A percentile compares a stretch with the other conserved stretches of the same genome.
Evolutionary conservation across 371 early-diverging fungal species (phyloP).

Genomic region (Apophysomyces elegans): DNA sequence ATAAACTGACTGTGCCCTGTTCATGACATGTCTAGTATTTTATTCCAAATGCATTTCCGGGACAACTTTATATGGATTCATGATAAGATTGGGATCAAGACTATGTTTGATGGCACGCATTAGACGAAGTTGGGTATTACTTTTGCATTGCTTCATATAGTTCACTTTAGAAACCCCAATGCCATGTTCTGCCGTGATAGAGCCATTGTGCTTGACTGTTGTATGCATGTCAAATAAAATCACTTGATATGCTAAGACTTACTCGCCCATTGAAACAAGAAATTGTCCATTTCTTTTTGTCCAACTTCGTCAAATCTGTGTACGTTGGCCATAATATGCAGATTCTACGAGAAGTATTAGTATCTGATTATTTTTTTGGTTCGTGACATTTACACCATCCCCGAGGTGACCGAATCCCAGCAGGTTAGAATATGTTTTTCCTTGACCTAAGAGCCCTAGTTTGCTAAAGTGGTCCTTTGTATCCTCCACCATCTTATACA

Average conservation of each 20-base stretch:
- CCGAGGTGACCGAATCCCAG: constrained; percentile 82
- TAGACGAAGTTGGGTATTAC: constrained; percentile 43
- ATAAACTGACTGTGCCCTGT: too few species aligned
- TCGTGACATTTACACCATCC: constrained; percentile 43
- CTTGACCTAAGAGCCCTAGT: constrained; percentile 45
- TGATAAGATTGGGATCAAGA: constrained; percentile 67
- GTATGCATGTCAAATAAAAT: background rate
- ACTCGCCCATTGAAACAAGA: constrained; percentile 70
- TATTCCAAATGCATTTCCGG: constrained; percentile 17
- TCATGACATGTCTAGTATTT: background rate
- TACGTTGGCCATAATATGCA: constrained; percentile 82
- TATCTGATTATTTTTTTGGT: background rate
- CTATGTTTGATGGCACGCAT: constrained; percentile 61
- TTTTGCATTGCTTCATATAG: constrained; percentile 53
- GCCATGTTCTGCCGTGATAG: constrained; percentile 62
- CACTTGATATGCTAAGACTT: constrained; percentile 14
- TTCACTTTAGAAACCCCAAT: constrained; percentile 39
- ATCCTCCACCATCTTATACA: constrained; percentile 71
- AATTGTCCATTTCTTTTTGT: constrained; percentile 30
- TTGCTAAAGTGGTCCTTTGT: constrained; percentile 55
- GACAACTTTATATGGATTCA: constrained; percentile 71
- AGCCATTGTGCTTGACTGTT: constrained; percentile 51
- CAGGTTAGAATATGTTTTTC: constrained; percentile 46
- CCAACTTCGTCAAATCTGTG: constrained; percentile 39
- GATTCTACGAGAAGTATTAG: constrained; percentile 46